Evolutionary conservation across 2,329 filamentous ascomycete genomes (phyloP).

Genomic region (Fusarium coicis): DNA sequence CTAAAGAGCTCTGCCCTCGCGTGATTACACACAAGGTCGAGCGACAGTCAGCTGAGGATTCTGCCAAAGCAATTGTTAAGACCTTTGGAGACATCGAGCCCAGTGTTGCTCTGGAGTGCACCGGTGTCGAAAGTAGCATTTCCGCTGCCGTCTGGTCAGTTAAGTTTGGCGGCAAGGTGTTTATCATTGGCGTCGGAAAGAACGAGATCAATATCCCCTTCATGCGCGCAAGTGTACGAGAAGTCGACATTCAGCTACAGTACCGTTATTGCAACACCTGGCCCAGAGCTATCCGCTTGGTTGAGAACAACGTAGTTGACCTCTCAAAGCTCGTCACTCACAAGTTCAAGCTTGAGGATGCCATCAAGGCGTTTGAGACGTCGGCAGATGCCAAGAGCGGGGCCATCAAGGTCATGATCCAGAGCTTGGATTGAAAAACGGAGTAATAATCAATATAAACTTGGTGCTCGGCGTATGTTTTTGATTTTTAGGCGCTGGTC

Average conservation of each 20-base stretch:
- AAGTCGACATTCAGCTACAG: constrained; percentile 96
- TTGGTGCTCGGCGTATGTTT: constrained; percentile 41
- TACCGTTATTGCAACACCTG: constrained; percentile 97
- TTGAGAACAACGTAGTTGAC: constrained; percentile 86
- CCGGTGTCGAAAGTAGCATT: constrained; percentile 91
- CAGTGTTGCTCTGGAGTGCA: constrained; percentile 87
- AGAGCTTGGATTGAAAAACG: constrained; percentile 66
- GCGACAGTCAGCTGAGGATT: constrained; percentile 73
- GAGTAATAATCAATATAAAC: constrained; percentile 21
- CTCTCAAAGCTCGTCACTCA: constrained; percentile 88
- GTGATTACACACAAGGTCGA: constrained; percentile 85
- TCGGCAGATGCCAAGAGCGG: constrained; percentile 89
- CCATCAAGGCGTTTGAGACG: constrained; percentile 88
- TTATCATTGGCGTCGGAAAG: constrained; percentile 94
- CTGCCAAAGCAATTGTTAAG: constrained; percentile 73
- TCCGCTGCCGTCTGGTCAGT: constrained; percentile 86
- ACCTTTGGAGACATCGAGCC: constrained; percentile 84
- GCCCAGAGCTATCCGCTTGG: constrained; percentile 89
- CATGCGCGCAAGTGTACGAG: constrained; percentile 89
- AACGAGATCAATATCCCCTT: constrained; percentile 97
- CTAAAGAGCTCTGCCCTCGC: constrained; percentile 82
- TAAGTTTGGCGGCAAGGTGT: constrained; percentile 97
- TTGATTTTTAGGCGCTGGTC: constrained; percentile 35
- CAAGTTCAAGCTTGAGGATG: constrained; percentile 85
- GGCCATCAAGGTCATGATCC: constrained; percentile 98